Evolutionary conservation across 2,329 filamentous ascomycete genomes (phyloP).

Genomic region (Penicillium palitans): DNA sequence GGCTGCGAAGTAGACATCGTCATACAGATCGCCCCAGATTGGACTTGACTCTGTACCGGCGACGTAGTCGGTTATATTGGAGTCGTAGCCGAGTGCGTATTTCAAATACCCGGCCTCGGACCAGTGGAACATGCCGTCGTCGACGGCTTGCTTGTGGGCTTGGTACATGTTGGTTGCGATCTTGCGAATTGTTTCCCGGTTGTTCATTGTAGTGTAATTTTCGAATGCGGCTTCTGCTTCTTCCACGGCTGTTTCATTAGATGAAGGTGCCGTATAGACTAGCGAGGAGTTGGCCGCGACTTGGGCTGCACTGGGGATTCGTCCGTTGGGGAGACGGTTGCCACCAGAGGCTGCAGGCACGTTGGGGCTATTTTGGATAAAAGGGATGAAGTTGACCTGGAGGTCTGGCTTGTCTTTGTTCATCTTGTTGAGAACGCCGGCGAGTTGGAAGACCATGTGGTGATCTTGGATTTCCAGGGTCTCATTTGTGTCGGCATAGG

Average conservation of each 20-base stretch:
- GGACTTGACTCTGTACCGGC: conserved; percentile 47
- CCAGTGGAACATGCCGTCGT: conserved; percentile 61
- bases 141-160: conserved; percentile 56
- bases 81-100: conserved; percentile 56
- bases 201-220: conserved; percentile 33
- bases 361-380: conserved; percentile 50
- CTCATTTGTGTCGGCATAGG: conserved; percentile 44
- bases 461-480: conserved; percentile 47
- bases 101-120: conserved; percentile 64
- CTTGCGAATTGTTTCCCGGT: conserved; percentile 26
- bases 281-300: conserved; percentile 45
- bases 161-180: conserved; percentile 44
- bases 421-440: conserved; percentile 43
- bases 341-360: conserved; percentile 52
- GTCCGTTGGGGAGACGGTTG: conserved; percentile 52
- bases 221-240: conserved; percentile 44
- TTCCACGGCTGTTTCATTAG: conserved; percentile 37
- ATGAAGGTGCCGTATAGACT: conserved; percentile 38
- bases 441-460: conserved; percentile 47
- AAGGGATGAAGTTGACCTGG: conserved; percentile 46
- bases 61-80: conserved; percentile 58
- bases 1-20: conserved; percentile 60
- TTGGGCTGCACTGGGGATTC: conserved; percentile 55
- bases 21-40: conserved; percentile 55
- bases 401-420: conserved; percentile 40